Percentiles rank a stretch among this genome's conserved stretches.
Conservation (phyloP, 2,329 filamentous ascomycete species). For the Metarhizium album region DNA sequence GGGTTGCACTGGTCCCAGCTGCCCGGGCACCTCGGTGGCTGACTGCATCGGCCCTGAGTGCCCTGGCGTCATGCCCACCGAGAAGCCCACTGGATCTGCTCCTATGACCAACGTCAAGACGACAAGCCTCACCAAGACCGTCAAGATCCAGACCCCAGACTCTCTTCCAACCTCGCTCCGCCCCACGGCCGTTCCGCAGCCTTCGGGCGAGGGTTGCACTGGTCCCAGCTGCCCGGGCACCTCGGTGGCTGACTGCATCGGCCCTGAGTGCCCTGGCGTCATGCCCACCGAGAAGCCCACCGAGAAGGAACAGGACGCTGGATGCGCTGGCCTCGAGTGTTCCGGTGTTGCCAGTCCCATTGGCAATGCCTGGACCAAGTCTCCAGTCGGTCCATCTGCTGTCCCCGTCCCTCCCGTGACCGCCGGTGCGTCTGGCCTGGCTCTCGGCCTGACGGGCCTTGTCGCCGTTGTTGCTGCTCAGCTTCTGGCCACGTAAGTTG, state of each 20-base stretch:
- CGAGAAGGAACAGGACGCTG: not conserved
- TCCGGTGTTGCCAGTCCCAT: conserved; percentile 12
- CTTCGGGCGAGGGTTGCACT: conserved; percentile 16
- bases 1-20: conserved; percentile 15
- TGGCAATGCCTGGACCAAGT: conserved; percentile 7
- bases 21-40: conserved; percentile 7
- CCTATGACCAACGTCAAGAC: not conserved
- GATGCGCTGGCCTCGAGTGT: conserved; percentile 6
- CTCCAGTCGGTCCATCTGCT: conserved; percentile 6
- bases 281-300: not conserved
- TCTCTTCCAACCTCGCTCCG: conserved; percentile 11
- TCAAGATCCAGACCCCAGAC: conserved; percentile 3
- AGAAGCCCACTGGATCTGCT: not conserved
- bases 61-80: not conserved
- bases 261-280: not conserved
- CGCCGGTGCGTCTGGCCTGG: conserved; percentile 32
- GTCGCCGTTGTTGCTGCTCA: conserved; percentile 17
- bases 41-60: not conserved
- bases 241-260: not conserved
- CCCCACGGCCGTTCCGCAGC: conserved; percentile 10
- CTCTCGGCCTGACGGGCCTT: conserved; percentile 16
- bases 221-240: conserved; percentile 13
- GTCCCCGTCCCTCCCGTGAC: conserved; percentile 28
- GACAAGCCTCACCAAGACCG: conserved; percentile 6
- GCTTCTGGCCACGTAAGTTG: conserved; percentile 17